A percentile compares a stretch with the other conserved stretches of the same genome.
Evolutionary conservation across 1,284 basidiomycete genomes (phyloP).

Genomic region (Melanopsichium pennsylvanicum): DNA sequence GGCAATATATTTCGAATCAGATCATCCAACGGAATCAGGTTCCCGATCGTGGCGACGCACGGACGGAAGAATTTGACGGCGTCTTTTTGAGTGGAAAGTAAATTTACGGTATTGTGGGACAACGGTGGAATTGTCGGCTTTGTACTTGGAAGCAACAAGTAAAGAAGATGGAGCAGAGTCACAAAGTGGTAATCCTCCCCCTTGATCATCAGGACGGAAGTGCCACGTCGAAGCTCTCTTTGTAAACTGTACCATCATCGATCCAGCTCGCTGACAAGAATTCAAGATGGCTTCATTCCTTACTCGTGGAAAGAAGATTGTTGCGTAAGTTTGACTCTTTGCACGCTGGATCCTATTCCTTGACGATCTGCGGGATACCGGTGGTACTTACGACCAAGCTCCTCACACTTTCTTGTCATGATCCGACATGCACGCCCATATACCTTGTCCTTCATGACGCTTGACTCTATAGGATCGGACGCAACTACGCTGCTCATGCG

Average conservation of each 20-base stretch:
- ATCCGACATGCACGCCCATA: not conserved
- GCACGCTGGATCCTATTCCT: too few species aligned
- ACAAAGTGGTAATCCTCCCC: slow-evolving; percentile 8
- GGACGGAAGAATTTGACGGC: not conserved
- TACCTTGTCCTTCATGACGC: too few species aligned
- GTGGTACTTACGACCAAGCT: not conserved
- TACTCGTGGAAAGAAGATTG: slow-evolving; percentile 47
- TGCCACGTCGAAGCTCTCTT: not conserved
- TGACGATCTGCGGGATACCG: not conserved
- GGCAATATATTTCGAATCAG: slow-evolving; percentile 18
- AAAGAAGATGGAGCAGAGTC: not conserved
- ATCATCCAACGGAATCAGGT: slow-evolving; percentile 14
- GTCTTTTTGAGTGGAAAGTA: too few species aligned
- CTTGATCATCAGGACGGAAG: not conserved
- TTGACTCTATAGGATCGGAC: slow-evolving; percentile 65
- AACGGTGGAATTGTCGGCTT: slow-evolving; percentile 29
- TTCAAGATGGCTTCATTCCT: slow-evolving; percentile 34
- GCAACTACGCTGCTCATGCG: slow-evolving; percentile 76
- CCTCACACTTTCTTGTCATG: not conserved
- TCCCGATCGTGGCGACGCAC: slow-evolving; percentile 7
- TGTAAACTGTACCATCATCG: slow-evolving; percentile 1
- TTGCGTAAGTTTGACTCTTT: slow-evolving; percentile 47
- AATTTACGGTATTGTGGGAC: too few species aligned
- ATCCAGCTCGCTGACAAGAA: not conserved
- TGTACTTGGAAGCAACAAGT: slow-evolving; percentile 6